Conservation (phyloP, 1,284 basidiomycete genomes). For the Ganoderma resinaceum region DNA sequence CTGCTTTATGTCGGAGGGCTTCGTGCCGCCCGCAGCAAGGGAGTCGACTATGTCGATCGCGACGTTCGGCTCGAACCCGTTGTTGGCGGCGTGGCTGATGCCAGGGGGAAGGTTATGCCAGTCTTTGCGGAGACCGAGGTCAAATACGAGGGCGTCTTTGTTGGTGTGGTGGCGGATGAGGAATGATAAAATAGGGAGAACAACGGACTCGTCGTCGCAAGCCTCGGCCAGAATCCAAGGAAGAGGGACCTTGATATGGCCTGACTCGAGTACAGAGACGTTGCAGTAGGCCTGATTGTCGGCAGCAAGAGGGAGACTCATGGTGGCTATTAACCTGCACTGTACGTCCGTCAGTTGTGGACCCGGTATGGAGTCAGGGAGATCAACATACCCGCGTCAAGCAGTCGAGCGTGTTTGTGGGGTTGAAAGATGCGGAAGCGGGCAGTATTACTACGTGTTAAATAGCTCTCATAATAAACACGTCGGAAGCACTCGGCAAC, state of each 20-base stretch:
- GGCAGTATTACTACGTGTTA: no score
- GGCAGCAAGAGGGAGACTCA: conserved; percentile 27
- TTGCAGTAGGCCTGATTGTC: conserved; percentile 27
- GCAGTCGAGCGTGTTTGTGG: no score
- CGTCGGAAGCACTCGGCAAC: no score
- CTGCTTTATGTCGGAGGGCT: conserved; percentile 47
- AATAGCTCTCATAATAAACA: no score
- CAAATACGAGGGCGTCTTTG: conserved; percentile 50
- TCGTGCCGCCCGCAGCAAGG: conserved; percentile 52
- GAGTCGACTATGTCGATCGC: conserved; percentile 55
- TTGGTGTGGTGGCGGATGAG: conserved; percentile 53
- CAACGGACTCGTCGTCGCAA: conserved; percentile 34
- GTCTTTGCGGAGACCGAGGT: conserved; percentile 60
- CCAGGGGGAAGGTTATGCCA: conserved; percentile 46
- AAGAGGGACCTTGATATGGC: conserved; percentile 45
- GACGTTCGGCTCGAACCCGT: conserved; percentile 34
- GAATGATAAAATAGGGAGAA: conserved; percentile 54
- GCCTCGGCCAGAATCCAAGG: conserved; percentile 46
- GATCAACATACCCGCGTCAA: neutral
- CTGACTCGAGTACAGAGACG: conserved; percentile 59
- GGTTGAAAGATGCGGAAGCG: no score
- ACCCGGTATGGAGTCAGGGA: neutral
- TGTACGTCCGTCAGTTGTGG: neutral
- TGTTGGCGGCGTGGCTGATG: conserved; percentile 3
- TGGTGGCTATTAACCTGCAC: neutral